Base-by-base conservation (phyloP, 1,284 basidiomycete genomes). In the Puccinia polysora region DNA sequence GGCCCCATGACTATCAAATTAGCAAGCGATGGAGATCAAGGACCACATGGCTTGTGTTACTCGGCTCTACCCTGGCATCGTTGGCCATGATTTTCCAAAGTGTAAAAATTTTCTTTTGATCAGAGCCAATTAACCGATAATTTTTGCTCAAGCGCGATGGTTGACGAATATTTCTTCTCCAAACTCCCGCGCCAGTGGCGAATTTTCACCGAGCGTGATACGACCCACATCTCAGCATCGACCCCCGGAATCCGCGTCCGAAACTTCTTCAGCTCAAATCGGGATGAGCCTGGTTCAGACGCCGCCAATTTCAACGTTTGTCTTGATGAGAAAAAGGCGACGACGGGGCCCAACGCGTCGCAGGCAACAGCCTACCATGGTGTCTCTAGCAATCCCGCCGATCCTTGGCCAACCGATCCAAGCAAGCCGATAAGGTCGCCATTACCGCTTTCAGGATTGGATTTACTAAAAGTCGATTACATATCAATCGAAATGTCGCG, bases 1-100 rank as follows among this genome's bases (percentile, higher is more conserved):
- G 6, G n/a, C n/a, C n/a, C n/a, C n/a, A 52, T 40, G 10, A 36
- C 15, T 25, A 30, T 4, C 20, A 18, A 25, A 20, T 52, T 30
- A 65, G 63, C 47, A 65, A 65, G 38, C 30, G 50, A 14, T 71
- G 68, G 68, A 59, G 68, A 36, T 53, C 58, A 38, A 62, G 23
- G 12, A 52, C 47, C 1, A 62, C 45, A 20, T 71, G 68, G 68
- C 30, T 71, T 10, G 49, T 60, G 38, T 38, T 71, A 20, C 49
- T 71, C n/a, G 68, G 68, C 32, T 71, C 68, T 14, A 62, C 56
- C 55, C 45, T 71, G 32, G 58, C 50, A 7, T 62, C 68, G n/a
- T 20, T 71, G 49, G 58, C 68, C 28, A 71, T 71, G 68, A 25
- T 71, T 6, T 62, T 71, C 7, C 56, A 71, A 6, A 71, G 68